Evolutionary conservation across 176 grass and related monocot species (phyloP), one percentile per base, ranked within the genome.

Genomic region (Alopecurus myosuroides): DNA sequence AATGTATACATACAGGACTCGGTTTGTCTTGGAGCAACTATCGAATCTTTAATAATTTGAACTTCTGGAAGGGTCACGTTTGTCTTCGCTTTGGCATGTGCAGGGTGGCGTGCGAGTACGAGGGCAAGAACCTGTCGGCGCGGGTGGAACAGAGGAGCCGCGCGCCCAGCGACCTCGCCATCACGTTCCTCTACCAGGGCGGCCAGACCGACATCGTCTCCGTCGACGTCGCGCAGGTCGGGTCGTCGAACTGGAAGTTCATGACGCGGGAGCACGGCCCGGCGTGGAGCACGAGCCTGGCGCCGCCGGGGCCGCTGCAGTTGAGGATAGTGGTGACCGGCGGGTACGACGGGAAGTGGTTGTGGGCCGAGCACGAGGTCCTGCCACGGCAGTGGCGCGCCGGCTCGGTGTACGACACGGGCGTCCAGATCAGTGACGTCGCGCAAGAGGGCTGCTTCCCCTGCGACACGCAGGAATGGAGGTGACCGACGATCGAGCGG

Each of bases 121-220:
- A 51, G 85, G 84, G 85, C 7, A 77, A 85, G 67, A 99, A 96
- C 84, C 88, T 99, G 0, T 75, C 97, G 26, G 88, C 96, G 41
- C 61, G 89, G 74, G 93, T 99, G 75, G 89, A 99, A 22, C 70
- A 92, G 70, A 84, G 57, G 30, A 94, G 89, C 69, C 71, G 40
- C 30, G 64, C 10, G 17, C 97, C 89, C 17, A 78, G 49, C 81
- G 39, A 94, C 42, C 68, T 99, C 29, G 61, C 93, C 74, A 81
- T 96, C 80, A 76, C 86, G 55, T 96, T 99, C 85, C 79, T 99
- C 79, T 94, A 92, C 88, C 97, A 99, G 57, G 93, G 97, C 65
- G 93, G 97, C 35, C 97, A 99, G 35, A 99, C 97, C 17, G 97
- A 99, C 85, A 99, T 99, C 76, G 88, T 96, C 5, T 93, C 84